Evolutionary conservation across 2,329 filamentous ascomycete species (phyloP).

Genomic region (Claviceps pazoutovae): DNA sequence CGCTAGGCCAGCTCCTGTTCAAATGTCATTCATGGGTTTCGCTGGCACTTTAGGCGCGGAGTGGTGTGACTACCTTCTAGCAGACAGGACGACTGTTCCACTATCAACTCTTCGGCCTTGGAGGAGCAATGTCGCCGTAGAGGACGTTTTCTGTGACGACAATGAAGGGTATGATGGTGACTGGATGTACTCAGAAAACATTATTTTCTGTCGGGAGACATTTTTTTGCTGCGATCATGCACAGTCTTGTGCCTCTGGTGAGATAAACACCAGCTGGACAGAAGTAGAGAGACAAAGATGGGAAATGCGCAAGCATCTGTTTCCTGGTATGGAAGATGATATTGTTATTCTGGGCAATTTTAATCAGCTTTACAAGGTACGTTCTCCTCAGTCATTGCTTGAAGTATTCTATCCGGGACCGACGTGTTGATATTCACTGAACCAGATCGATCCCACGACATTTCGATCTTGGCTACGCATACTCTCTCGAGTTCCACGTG

Average conservation of each 20-base stretch:
- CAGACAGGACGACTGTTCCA: conserved; percentile 78
- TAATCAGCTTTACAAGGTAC: conserved; percentile 95
- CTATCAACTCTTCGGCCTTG: conserved; percentile 66
- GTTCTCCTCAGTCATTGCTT: conserved; percentile 9
- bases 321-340: conserved; percentile 69
- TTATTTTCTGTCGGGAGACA: conserved; percentile 85
- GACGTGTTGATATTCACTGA: neutral
- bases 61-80: conserved; percentile 96
- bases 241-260: conserved; percentile 67
- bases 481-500: conserved; percentile 68
- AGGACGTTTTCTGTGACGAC: conserved; percentile 54
- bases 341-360: conserved; percentile 92
- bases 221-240: conserved; percentile 98
- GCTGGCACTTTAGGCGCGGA: conserved; percentile 90
- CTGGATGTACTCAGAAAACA: conserved; percentile 95
- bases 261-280: conserved; percentile 60
- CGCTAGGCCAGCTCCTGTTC: conserved; percentile 82
- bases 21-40: conserved; percentile 99
- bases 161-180: conserved; percentile 55
- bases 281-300: conserved; percentile 72
- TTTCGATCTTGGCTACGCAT: conserved; percentile 95
- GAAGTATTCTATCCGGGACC: neutral
- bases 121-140: conserved; percentile 58
- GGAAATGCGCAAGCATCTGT: conserved; percentile 86
- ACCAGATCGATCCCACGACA: conserved; percentile 86